Conservation (phyloP, 306 rosid species). For the Myrica gale region DNA sequence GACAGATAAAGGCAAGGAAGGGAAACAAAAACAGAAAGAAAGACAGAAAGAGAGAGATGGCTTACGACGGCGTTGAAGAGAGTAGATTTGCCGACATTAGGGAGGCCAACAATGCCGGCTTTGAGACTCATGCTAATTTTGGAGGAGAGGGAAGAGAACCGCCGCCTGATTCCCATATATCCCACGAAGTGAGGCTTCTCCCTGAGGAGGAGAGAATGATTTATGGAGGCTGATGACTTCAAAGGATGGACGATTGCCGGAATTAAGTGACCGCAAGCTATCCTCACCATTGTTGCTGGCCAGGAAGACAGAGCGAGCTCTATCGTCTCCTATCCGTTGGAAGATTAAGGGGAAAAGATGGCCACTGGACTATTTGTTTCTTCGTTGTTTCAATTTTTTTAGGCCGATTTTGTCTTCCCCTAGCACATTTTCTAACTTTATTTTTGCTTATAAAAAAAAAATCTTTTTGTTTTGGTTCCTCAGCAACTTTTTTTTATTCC, state of each 20-base stretch:
- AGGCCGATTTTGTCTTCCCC: no score
- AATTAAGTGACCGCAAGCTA: constrained; percentile 44
- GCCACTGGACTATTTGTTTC: no score
- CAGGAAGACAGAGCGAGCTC: constrained; percentile 5
- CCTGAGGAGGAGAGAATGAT: constrained; percentile 36
- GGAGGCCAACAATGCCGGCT: constrained; percentile 97
- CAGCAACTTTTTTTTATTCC: no score
- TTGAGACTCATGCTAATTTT: constrained; percentile 88
- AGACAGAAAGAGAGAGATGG: constrained; percentile 1
- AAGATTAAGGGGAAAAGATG: no score
- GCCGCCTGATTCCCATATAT: constrained; percentile 41
- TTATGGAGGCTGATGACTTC: constrained; percentile 48
- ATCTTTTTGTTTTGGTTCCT: no score
- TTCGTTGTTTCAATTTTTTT: no score
- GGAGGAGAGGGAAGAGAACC: constrained; percentile 58
- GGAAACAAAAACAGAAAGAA: not conserved
- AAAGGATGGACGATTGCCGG: constrained; percentile 57
- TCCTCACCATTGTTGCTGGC: constrained; percentile 50
- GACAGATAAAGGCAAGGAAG: no score
- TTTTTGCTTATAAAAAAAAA: no score
- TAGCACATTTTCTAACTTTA: no score
- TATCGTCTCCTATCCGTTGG: no score
- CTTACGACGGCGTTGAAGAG: constrained; percentile 96
- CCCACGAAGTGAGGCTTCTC: constrained; percentile 33
- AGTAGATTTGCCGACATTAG: constrained; percentile 95